Conservation (phyloP, 192 early-diverging fungal genomes). For the Coemansia sp. region DNA sequence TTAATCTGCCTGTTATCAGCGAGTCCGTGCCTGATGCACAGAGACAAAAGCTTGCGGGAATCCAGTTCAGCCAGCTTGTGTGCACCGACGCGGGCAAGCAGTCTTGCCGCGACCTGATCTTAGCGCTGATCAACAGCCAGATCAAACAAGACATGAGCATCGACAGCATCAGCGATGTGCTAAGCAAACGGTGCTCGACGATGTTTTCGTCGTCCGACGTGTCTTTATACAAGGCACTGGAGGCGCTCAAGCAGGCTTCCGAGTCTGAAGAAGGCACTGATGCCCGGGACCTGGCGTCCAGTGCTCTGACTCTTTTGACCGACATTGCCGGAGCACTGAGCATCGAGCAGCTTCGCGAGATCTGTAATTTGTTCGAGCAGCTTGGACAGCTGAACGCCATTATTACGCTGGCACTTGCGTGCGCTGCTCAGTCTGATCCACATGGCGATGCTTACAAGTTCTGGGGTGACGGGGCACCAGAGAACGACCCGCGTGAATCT, state of each 20-base stretch:
- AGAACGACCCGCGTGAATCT: conserved; percentile 47
- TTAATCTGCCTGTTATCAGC: conserved; percentile 60
- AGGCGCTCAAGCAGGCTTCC: conserved; percentile 56
- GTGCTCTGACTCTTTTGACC: conserved; percentile 54
- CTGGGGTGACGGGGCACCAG: conserved; percentile 59
- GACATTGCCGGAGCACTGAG: conserved; percentile 53
- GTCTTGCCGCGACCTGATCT: conserved; percentile 62
- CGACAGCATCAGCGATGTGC: conserved; percentile 61
- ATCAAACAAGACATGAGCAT: conserved; percentile 54
- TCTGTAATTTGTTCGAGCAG: conserved; percentile 55
- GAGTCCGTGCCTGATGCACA: conserved; percentile 50
- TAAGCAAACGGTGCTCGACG: conserved; percentile 63
- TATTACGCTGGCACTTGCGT: conserved; percentile 57
- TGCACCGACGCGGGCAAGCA: conserved; percentile 56
- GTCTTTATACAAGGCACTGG: conserved; percentile 64
- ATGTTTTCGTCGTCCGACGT: conserved; percentile 68
- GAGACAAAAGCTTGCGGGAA: conserved; percentile 46
- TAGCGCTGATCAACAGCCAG: conserved; percentile 66
- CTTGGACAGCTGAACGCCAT: conserved; percentile 52
- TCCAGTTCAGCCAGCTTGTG: conserved; percentile 63
- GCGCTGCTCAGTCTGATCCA: conserved; percentile 61
- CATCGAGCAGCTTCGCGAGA: conserved; percentile 49
- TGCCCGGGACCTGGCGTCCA: conserved; percentile 29
- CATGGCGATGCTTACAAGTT: conserved; percentile 57
- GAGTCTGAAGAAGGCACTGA: conserved; percentile 55